A percentile compares a stretch with the other conserved stretches of the same genome.
phyloP scores from a whole-genome alignment of 176 grass and related monocot species.

The Otatea glauca region DNA sequence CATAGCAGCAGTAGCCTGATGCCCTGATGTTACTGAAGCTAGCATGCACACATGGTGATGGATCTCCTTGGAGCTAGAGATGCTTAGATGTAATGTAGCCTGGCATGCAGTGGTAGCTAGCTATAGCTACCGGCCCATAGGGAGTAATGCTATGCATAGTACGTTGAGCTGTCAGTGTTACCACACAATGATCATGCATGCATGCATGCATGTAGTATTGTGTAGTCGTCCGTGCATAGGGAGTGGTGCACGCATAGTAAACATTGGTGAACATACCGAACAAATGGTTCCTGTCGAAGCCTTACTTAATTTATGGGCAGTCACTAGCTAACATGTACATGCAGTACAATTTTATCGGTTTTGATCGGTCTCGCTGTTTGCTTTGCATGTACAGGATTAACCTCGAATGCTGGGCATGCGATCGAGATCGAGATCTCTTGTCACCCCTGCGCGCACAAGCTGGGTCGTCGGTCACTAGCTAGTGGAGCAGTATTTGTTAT shows the following conservation, averaged over 20 bases:
- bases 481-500: too few relatives aligned
- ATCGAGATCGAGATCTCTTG: background rate
- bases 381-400: background rate
- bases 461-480: background rate
- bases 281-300: background rate
- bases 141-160: constrained; percentile 12
- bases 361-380: background rate
- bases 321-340: background rate
- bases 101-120: background rate
- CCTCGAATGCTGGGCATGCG: background rate
- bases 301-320: background rate
- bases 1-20: constrained; percentile 13
- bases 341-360: background rate
- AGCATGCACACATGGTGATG: constrained; percentile 33
- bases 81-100: constrained; percentile 19
- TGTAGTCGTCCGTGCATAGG: constrained; percentile 39
- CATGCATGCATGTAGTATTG: constrained; percentile 17
- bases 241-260: constrained; percentile 24
- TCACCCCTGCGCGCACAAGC: background rate
- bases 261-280: background rate
- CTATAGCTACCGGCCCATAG: background rate
- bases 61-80: constrained; percentile 28
- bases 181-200: constrained; percentile 33
- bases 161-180: constrained; percentile 40
- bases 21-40: constrained; percentile 43